Conservation (phyloP, 768 basidiomycete genomes). For the Cystofilobasidium bisporidii region DNA sequence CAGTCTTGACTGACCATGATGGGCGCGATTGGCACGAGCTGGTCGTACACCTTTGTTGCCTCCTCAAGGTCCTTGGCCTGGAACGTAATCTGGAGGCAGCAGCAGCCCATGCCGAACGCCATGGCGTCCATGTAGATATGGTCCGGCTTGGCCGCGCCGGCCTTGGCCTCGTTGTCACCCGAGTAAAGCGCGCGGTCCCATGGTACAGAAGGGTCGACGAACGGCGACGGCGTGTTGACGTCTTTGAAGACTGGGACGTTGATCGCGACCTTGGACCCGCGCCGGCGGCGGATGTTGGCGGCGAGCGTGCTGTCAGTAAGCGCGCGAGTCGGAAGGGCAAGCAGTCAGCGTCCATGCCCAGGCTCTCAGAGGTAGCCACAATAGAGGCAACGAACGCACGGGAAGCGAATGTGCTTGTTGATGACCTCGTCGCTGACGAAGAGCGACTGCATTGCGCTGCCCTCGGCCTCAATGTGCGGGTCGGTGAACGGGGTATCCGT, state of each 20-base stretch:
- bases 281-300: conserved; percentile 80
- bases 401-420: conserved; percentile 94
- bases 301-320: conserved; percentile 67
- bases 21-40: conserved; percentile 86
- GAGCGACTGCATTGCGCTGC: conserved; percentile 79
- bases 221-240: conserved; percentile 72
- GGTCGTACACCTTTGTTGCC: conserved; percentile 87
- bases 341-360: neutral
- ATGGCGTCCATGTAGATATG: conserved; percentile 98
- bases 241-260: conserved; percentile 91
- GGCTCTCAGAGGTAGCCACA: neutral
- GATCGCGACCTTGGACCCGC: conserved; percentile 89
- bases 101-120: conserved; percentile 99
- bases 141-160: conserved; percentile 74
- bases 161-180: conserved; percentile 81
- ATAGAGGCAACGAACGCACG: conserved; percentile 51
- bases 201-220: conserved; percentile 85
- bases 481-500: conserved; percentile 75
- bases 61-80: conserved; percentile 91
- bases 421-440: conserved; percentile 94
- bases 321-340: too few relatives aligned
- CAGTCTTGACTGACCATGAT: conserved; percentile 57
- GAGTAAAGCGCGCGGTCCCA: conserved; percentile 72
- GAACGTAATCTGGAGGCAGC: conserved; percentile 93
- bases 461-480: conserved; percentile 69